phyloP scores from a whole-genome alignment of 1,284 basidiomycete species.

The Cutaneotrichosporon sp. region DNA sequence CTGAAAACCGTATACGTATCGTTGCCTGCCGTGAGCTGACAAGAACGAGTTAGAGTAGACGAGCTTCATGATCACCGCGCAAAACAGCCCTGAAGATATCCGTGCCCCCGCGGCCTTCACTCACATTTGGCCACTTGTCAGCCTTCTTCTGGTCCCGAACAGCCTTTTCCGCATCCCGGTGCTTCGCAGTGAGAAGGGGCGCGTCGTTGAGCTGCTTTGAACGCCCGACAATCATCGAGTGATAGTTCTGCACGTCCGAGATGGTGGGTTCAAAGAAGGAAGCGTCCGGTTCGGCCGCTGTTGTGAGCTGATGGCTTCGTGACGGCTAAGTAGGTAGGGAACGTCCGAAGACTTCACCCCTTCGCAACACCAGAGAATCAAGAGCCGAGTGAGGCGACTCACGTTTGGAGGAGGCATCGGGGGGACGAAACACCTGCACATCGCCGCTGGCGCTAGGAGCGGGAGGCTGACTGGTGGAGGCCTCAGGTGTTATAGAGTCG shows the following conservation, averaged over 20 bases:
- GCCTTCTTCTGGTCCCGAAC: conserved; percentile 35
- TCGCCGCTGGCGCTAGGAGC: not conserved
- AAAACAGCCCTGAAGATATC: too few relatives aligned
- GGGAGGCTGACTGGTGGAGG: not conserved
- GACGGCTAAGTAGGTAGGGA: not conserved
- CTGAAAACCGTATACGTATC: conserved; percentile 45
- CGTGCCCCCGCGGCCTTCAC: too few relatives aligned
- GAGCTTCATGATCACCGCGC: too few relatives aligned
- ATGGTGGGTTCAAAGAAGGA: conserved; percentile 42
- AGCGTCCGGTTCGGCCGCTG: conserved; percentile 19
- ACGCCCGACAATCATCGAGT: conserved; percentile 31
- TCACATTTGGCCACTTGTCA: conserved; percentile 44
- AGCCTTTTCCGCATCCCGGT: conserved; percentile 37
- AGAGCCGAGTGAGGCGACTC: not conserved
- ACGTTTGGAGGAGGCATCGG: not conserved
- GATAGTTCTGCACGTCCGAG: conserved; percentile 38
- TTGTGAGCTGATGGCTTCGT: not conserved
- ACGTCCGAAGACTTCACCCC: not conserved
- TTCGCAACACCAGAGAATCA: too few relatives aligned
- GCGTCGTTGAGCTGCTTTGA: conserved; percentile 40
- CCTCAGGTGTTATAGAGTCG: not conserved
- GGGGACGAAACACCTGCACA: not conserved
- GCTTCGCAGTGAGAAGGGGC: conserved; percentile 38
- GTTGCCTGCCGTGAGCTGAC: conserved; percentile 33
- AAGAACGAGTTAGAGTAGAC: too few relatives aligned